Base-by-base conservation (phyloP, 768 basidiomycete genomes). In the Amanita rimosa region DNA sequence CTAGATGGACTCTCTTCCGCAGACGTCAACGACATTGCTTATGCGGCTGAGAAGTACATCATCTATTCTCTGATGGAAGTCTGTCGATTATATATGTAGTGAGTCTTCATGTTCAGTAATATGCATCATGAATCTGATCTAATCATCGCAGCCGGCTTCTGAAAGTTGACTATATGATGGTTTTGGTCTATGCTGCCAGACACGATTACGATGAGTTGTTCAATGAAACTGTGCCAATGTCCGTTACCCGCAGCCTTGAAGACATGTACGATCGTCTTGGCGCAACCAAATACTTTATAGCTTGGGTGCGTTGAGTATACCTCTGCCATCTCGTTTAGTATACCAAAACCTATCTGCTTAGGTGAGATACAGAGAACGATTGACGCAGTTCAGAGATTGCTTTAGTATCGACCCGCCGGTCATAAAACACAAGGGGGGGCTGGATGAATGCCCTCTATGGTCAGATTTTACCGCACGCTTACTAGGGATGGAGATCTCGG, bases 1-100 rank as follows among this genome's bases (percentile, higher is more conserved):
- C n/a, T 41, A 6, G 10, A 37, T 4, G 26, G 31, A 14, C 7
- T 42, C 6, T 26, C 22, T 6, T 10, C 16, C 4, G 10, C 6
- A 5, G 14, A 14, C 17, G 31, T 33, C 31, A 19, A 10, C 16
- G 17, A 44, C 9, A 14, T 33, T 17, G 44, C 33, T 19, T 14
- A 19, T 4, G 44, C 44, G 19, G 44, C 24, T 13, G 44, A 44
- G 33, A 48, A 48, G 10, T 43, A 43, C 38, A 27, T 31, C 11
- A 33, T 49, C 10, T 44, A 50, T 6, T 13, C 41, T 8, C 11
- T 38, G 10, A 44, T 50, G 33, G 49, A 34, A 22, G 34, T 44
- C 16, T 50, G 49, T 34, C 43, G 36, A 19, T 8, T 44, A 14
- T 21, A 43, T 14, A 50, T 50, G 31, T 37, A 37, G 46, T 37